Conservation (phyloP, 129 eudicot genomes). For the Pittosporum tobira region DNA sequence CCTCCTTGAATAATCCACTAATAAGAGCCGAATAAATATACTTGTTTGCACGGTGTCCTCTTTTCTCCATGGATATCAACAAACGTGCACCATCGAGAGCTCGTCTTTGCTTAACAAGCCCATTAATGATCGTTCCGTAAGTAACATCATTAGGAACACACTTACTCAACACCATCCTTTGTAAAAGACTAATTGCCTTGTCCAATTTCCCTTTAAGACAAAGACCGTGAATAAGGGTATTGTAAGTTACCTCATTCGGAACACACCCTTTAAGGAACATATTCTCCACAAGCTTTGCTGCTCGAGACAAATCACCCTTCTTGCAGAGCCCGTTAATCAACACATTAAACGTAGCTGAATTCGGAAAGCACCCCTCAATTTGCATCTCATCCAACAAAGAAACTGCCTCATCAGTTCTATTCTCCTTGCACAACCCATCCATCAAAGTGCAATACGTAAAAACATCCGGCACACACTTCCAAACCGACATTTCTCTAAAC, state of each 20-base stretch:
- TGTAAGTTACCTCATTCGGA: conserved; percentile 78
- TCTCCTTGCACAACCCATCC: conserved; percentile 90
- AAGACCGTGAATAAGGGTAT: conserved; percentile 82
- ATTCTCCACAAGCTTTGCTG: conserved; percentile 73
- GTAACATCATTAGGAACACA: conserved; percentile 75
- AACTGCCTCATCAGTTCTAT: conserved; percentile 74
- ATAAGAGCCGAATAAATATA: conserved; percentile 65
- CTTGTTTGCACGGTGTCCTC: conserved; percentile 48
- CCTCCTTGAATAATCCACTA: conserved; percentile 79
- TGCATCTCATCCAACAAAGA: conserved; percentile 93
- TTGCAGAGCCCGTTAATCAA: conserved; percentile 75
- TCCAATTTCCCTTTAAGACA: conserved; percentile 72
- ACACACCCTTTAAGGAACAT: conserved; percentile 89
- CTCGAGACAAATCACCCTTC: conserved; percentile 75
- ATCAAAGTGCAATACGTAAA: conserved; percentile 81
- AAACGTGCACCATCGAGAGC: conserved; percentile 47
- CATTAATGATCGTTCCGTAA: conserved; percentile 66
- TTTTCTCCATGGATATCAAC: conserved; percentile 50
- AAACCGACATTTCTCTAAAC: conserved; percentile 61
- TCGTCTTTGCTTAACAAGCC: conserved; percentile 69
- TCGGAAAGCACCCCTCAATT: conserved; percentile 75
- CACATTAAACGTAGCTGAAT: conserved; percentile 52
- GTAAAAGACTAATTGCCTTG: conserved; percentile 70
- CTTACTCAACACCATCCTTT: conserved; percentile 56
- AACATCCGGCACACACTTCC: conserved; percentile 58